Conservation (phyloP, 2,329 filamentous ascomycete species). For the Mycosphaerella sp. region DNA sequence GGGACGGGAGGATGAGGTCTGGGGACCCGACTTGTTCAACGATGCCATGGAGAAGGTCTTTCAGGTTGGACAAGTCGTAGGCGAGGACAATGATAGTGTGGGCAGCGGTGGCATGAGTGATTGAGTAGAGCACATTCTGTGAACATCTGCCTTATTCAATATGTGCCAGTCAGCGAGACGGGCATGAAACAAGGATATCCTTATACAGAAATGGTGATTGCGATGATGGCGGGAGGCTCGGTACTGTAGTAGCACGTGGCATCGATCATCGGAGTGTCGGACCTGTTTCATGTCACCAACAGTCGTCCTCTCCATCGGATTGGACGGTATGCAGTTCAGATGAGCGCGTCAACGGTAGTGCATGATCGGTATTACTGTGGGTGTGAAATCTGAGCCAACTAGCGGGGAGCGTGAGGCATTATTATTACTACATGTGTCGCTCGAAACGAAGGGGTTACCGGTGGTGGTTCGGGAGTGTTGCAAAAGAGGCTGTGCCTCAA, state of each 20-base stretch:
- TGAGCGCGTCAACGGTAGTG: too few relatives aligned
- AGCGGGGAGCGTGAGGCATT: too few relatives aligned
- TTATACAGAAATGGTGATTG: neutral
- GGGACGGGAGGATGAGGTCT: conserved; percentile 54
- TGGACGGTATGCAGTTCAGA: too few relatives aligned
- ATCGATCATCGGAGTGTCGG: neutral
- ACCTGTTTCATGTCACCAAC: neutral
- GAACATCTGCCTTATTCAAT: too few relatives aligned
- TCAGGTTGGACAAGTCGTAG: conserved; percentile 44
- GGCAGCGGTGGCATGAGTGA: conserved; percentile 21
- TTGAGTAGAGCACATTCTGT: neutral
- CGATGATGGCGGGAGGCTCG: neutral
- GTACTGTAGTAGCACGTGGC: neutral
- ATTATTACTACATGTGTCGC: too few relatives aligned
- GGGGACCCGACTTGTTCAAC: conserved; percentile 58
- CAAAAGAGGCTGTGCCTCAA: neutral
- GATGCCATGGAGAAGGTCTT: conserved; percentile 58
- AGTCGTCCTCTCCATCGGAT: neutral
- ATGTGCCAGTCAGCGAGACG: too few relatives aligned
- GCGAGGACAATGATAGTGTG: conserved; percentile 17
- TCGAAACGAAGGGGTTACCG: too few relatives aligned
- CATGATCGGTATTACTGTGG: too few relatives aligned
- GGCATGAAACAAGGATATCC: neutral
- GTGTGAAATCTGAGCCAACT: too few relatives aligned
- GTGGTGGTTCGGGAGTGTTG: too few relatives aligned